phyloP scores from a whole-genome alignment of 2,329 filamentous ascomycete genomes.

The Colletotrichum spaethianum region DNA sequence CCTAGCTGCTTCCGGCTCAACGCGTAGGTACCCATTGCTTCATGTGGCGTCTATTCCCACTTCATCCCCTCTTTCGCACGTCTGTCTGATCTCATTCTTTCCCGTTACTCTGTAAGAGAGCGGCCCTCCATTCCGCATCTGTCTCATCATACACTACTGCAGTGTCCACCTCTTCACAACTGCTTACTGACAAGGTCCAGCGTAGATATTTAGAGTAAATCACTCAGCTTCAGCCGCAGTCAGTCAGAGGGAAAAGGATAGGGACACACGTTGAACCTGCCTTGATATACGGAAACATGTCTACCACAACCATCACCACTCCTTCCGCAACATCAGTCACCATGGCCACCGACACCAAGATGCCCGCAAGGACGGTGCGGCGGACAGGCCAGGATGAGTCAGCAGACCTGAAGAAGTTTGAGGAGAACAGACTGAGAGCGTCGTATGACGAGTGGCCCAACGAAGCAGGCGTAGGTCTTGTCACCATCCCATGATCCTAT shows the following conservation, averaged over 20 bases:
- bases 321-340: not conserved
- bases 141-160: not conserved
- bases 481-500: not conserved
- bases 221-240: not conserved
- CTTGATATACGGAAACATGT: not conserved
- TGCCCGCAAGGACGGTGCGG: slow-evolving; percentile 23
- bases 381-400: slow-evolving; percentile 37
- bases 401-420: slow-evolving; percentile 32
- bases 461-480: slow-evolving; percentile 58
- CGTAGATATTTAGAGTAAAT: not conserved
- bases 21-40: not conserved
- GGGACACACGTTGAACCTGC: not conserved
- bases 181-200: not conserved
- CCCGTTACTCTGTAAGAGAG: not conserved
- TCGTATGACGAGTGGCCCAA: slow-evolving; percentile 63
- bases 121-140: not conserved
- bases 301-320: not conserved
- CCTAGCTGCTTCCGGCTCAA: slow-evolving; percentile 3
- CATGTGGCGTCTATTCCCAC: not conserved
- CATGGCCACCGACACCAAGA: not conserved
- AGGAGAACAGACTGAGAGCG: slow-evolving; percentile 42
- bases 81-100: not conserved
- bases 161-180: not conserved
- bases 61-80: not conserved
- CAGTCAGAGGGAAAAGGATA: not conserved